These are phyloP conservation scores for Fusarium xyrophilum DNA, from an alignment of 2,329 filamentous ascomycete species.

Conservation along the genomic window DNA sequence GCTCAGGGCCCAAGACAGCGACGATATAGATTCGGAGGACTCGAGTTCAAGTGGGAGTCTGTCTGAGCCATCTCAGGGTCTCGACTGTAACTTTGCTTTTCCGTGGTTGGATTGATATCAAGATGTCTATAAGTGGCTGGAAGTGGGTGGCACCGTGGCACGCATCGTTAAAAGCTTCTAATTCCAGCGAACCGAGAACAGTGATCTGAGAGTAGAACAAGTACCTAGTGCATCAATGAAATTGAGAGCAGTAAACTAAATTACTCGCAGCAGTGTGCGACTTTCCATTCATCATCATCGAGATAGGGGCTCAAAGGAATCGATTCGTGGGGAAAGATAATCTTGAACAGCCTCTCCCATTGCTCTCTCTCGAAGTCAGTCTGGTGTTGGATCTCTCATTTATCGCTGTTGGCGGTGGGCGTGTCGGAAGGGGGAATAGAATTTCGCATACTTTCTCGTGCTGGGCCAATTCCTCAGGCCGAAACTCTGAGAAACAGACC, in stretches of 20 bases:
- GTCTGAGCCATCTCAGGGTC: not conserved
- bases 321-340: not conserved
- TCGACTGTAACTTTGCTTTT: not conserved
- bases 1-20: not conserved
- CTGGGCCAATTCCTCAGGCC: not conserved
- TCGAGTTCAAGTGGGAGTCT: not conserved
- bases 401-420: not conserved
- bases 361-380: not conserved
- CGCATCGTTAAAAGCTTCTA: too few relatives aligned
- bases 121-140: not conserved
- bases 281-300: not conserved
- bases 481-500: not conserved
- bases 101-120: not conserved
- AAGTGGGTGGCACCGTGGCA: too few relatives aligned
- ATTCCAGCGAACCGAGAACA: not conserved
- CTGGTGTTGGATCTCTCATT: not conserved
- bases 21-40: not conserved
- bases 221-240: too few relatives aligned
- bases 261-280: not conserved
- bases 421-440: not conserved
- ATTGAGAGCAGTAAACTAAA: accelerated
- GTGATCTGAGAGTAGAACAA: not conserved
- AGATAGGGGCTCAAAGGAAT: not conserved
- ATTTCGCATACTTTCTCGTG: not conserved
- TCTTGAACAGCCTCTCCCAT: not conserved